These are phyloP conservation scores for Solanum arcanum DNA, from an alignment of 257 asterid species.

Conservation along the genomic window DNA sequence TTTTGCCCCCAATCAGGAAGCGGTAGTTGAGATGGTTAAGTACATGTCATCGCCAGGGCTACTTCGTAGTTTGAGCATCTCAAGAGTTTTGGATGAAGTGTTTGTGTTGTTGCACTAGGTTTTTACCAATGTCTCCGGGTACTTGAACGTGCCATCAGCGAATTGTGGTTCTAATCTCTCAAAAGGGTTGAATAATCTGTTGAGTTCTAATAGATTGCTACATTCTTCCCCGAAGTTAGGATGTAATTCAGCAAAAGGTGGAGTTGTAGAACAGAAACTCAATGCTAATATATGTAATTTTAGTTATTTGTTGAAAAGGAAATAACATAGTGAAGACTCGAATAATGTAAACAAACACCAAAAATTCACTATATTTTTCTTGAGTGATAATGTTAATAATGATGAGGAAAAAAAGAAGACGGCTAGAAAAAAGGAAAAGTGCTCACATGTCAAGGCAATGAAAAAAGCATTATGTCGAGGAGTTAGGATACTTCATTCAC, in stretches of 20 bases:
- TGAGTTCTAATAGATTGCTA: slow-evolving; percentile 31
- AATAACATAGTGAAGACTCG: slow-evolving; percentile 27
- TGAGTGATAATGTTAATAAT: slow-evolving; percentile 6
- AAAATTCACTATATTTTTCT: slow-evolving; percentile 20
- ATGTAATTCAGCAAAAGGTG: slow-evolving; percentile 20
- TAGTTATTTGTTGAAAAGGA: slow-evolving; percentile 38
- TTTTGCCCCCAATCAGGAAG: slow-evolving; percentile 6
- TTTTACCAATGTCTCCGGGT: slow-evolving; percentile 26
- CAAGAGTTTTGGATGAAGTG: slow-evolving; percentile 28
- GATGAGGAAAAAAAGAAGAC: slow-evolving; percentile 57
- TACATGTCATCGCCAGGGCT: slow-evolving; percentile 5
- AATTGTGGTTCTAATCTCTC: slow-evolving; percentile 9
- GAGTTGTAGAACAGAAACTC: slow-evolving; percentile 37
- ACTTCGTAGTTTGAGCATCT: slow-evolving; percentile 30
- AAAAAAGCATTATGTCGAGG: too few species aligned
- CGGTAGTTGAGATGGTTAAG: background rate
- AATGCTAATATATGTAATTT: background rate
- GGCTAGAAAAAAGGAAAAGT: slow-evolving; percentile 57
- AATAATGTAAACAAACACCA: slow-evolving; percentile 17
- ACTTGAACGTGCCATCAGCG: slow-evolving; percentile 51
- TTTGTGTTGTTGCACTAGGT: slow-evolving; percentile 30
- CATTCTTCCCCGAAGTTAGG: slow-evolving; percentile 26
- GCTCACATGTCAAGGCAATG: slow-evolving; percentile 32
- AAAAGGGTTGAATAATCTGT: background rate
- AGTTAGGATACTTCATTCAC: too few species aligned